Conservation (phyloP, 768 basidiomycete species). For the Amanita pseudoporphyria region DNA sequence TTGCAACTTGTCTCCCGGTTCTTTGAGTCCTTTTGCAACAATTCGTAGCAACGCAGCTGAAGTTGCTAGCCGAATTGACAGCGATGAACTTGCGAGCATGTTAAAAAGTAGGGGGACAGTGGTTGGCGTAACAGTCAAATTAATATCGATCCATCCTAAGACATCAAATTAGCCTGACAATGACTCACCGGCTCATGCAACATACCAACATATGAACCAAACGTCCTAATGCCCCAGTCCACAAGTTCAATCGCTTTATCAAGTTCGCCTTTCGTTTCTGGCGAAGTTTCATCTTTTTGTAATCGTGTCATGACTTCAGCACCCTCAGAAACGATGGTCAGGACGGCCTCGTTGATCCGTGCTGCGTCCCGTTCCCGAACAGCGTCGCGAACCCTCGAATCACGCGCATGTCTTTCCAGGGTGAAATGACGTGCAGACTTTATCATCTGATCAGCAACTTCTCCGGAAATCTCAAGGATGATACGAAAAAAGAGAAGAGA, state of each 20-base stretch:
- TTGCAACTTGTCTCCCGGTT: constrained; percentile 81
- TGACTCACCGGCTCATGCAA: not conserved
- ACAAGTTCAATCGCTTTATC: constrained; percentile 66
- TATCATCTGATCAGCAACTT: constrained; percentile 93
- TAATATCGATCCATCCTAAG: constrained; percentile 96
- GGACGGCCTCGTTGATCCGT: constrained; percentile 76
- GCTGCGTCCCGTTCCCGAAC: constrained; percentile 87
- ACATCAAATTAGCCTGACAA: not conserved
- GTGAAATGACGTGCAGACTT: constrained; percentile 76
- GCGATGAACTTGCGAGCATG: constrained; percentile 66
- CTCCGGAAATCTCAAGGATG: constrained; percentile 89
- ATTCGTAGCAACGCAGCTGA: constrained; percentile 75
- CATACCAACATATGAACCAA: constrained; percentile 91
- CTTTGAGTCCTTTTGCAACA: constrained; percentile 89
- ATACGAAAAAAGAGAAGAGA: constrained; percentile 87
- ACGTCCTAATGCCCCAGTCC: constrained; percentile 88
- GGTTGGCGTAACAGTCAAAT: constrained; percentile 84
- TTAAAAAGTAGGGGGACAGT: constrained; percentile 81
- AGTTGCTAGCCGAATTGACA: constrained; percentile 77
- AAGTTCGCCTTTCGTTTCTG: constrained; percentile 36
- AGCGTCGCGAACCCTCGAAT: constrained; percentile 79
- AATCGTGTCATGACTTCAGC: constrained; percentile 45
- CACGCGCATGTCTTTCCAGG: constrained; percentile 64
- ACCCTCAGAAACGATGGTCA: constrained; percentile 72
- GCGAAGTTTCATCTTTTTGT: constrained; percentile 34